Conservation (phyloP, 1,284 basidiomycete genomes). For the Vanrija pseudolonga region DNA sequence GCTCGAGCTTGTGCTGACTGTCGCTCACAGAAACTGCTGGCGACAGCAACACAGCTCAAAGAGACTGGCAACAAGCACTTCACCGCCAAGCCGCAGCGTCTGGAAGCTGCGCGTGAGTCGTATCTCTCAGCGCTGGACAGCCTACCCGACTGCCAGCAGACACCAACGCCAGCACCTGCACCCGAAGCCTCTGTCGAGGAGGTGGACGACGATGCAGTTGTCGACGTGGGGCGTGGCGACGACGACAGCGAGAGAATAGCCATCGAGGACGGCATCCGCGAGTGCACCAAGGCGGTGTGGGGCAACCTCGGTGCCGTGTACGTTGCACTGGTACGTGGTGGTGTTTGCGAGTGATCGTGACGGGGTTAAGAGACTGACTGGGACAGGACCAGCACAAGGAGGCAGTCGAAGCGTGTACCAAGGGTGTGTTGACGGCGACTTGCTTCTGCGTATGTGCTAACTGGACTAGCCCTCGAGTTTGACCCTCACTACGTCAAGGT, state of each 20-base stretch:
- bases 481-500: slow-evolving; percentile 83
- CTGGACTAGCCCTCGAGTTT: slow-evolving; percentile 67
- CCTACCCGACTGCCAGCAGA: slow-evolving; percentile 10
- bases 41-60: slow-evolving; percentile 26
- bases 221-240: slow-evolving; percentile 6
- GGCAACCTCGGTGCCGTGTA: slow-evolving; percentile 44
- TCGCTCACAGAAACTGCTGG: slow-evolving; percentile 22
- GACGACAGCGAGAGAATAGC: slow-evolving; percentile 21
- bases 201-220: slow-evolving; percentile 24
- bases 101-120: slow-evolving; percentile 25
- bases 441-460: not conserved
- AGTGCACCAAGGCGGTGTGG: slow-evolving; percentile 38
- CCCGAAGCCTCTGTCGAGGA: not conserved
- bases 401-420: slow-evolving; percentile 48
- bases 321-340: slow-evolving; percentile 28
- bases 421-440: slow-evolving; percentile 21
- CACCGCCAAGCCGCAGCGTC: slow-evolving; percentile 25
- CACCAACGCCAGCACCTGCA: not conserved
- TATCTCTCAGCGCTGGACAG: slow-evolving; percentile 33
- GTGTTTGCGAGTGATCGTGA: no score
- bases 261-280: slow-evolving; percentile 25
- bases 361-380: not conserved
- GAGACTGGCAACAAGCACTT: slow-evolving; percentile 38
- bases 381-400: slow-evolving; percentile 52
- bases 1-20: not conserved